phyloP scores from a whole-genome alignment of 441 rosid genomes.

The Isatis lusitanica region DNA sequence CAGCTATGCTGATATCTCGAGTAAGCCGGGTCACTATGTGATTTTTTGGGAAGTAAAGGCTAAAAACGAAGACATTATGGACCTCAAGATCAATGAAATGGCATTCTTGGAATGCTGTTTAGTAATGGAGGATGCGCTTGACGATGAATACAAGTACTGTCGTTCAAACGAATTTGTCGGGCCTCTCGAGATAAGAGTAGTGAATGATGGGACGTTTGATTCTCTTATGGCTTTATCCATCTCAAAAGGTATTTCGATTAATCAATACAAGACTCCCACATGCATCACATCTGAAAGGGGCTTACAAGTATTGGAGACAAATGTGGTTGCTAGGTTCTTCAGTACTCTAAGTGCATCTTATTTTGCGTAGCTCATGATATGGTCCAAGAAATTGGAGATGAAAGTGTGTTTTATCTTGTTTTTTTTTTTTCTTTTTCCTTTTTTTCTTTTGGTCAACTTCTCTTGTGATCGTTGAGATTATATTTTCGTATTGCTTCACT shows the following conservation, averaged over 20 bases:
- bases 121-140: background rate
- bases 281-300: background rate
- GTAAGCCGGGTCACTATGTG: background rate
- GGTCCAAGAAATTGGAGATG: too few relatives aligned
- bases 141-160: background rate
- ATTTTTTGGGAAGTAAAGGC: background rate
- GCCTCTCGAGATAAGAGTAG: background rate
- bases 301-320: background rate
- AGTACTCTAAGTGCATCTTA: too few relatives aligned
- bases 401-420: too few relatives aligned
- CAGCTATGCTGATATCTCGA: background rate
- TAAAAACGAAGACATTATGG: background rate
- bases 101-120: background rate
- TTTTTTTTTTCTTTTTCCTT: too few relatives aligned
- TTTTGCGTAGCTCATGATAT: too few relatives aligned
- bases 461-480: too few relatives aligned
- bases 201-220: background rate
- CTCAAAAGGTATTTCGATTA: background rate
- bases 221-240: background rate
- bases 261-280: background rate
- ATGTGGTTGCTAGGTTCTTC: background rate
- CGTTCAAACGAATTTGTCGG: background rate
- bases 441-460: too few relatives aligned
- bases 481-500: too few relatives aligned
- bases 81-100: background rate